Percentiles rank a stretch among this genome's conserved stretches.
These are phyloP conservation scores for Kodamaea derodonti DNA, from an alignment of 1,139 yeast species.

Conservation along the genomic window DNA sequence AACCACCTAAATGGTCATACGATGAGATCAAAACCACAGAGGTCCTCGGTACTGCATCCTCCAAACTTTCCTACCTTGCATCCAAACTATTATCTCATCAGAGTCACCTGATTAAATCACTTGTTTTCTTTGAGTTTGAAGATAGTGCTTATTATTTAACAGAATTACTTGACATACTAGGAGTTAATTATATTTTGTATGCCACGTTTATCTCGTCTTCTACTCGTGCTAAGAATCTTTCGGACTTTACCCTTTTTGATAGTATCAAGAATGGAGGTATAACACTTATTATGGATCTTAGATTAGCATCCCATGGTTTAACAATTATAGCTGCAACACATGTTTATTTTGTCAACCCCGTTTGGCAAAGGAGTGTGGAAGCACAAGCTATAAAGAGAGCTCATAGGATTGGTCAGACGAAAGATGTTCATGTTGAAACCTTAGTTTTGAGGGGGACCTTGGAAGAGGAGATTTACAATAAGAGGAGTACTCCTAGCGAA, in stretches of 20 bases:
- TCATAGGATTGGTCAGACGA: constrained; percentile 64
- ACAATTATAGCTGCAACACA: constrained; percentile 66
- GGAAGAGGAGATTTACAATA: constrained; percentile 62
- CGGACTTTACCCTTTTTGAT: constrained; percentile 44
- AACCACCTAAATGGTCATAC: too few relatives aligned
- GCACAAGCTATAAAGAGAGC: constrained; percentile 75
- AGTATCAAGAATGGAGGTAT: constrained; percentile 35
- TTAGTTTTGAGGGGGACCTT: constrained; percentile 56
- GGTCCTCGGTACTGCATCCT: constrained; percentile 58
- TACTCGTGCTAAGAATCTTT: constrained; percentile 51
- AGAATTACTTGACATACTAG: constrained; percentile 59
- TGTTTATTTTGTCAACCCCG: constrained; percentile 65
- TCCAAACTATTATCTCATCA: constrained; percentile 53
- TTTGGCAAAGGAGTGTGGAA: constrained; percentile 65
- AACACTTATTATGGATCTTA: constrained; percentile 61
- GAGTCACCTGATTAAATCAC: constrained; percentile 43
- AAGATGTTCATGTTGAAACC: constrained; percentile 61
- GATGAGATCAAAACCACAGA: too few relatives aligned
- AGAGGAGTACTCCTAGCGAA: constrained; percentile 13
- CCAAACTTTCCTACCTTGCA: constrained; percentile 57
- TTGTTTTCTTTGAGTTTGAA: constrained; percentile 68
- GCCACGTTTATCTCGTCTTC: constrained; percentile 53
- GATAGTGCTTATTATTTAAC: constrained; percentile 67
- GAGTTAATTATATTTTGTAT: constrained; percentile 58
- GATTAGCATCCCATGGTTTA: constrained; percentile 66